phyloP scores from a whole-genome alignment of 2,329 filamentous ascomycete species.

The Colletotrichum karsti region DNA sequence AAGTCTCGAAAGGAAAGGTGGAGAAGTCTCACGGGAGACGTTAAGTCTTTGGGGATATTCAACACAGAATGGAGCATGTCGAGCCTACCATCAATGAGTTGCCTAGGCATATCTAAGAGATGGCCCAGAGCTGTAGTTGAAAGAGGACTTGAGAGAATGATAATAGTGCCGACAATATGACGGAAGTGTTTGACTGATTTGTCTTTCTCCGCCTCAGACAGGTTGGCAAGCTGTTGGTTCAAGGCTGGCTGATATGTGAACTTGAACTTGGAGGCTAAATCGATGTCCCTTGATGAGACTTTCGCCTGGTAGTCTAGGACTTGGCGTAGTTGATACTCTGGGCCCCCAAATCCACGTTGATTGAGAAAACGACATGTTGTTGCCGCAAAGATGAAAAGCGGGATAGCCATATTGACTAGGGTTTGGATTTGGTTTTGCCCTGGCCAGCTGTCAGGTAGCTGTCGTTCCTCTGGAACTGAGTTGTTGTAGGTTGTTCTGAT shows the following conservation, averaged over 20 bases:
- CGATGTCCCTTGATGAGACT: not conserved
- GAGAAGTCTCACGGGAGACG: conserved; percentile 36
- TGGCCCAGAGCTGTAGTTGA: conserved; percentile 34
- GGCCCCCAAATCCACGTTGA: conserved; percentile 31
- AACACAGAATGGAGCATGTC: conserved; percentile 45
- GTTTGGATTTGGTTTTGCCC: not conserved
- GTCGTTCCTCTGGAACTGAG: not conserved
- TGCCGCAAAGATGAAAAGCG: conserved; percentile 45
- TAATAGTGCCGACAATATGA: conserved; percentile 40
- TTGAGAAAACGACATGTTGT: conserved; percentile 40
- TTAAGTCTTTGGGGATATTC: conserved; percentile 33
- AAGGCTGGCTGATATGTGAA: conserved; percentile 32
- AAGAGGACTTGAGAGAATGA: conserved; percentile 40
- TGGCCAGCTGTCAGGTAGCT: conserved; percentile 17
- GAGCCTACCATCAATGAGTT: conserved; percentile 32
- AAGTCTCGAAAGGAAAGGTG: conserved; percentile 50
- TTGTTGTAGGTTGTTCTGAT: conserved; percentile 37
- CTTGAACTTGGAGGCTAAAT: conserved; percentile 9
- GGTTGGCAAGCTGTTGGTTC: conserved; percentile 6
- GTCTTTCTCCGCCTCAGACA: not conserved
- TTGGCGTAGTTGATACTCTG: conserved; percentile 32
- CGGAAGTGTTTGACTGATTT: conserved; percentile 35
- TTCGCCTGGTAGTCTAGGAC: conserved; percentile 31
- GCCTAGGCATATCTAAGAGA: conserved; percentile 34
- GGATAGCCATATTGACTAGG: conserved; percentile 39